phyloP scores from a whole-genome alignment of 2,329 filamentous ascomycete genomes.

The Xylaria sp. region DNA sequence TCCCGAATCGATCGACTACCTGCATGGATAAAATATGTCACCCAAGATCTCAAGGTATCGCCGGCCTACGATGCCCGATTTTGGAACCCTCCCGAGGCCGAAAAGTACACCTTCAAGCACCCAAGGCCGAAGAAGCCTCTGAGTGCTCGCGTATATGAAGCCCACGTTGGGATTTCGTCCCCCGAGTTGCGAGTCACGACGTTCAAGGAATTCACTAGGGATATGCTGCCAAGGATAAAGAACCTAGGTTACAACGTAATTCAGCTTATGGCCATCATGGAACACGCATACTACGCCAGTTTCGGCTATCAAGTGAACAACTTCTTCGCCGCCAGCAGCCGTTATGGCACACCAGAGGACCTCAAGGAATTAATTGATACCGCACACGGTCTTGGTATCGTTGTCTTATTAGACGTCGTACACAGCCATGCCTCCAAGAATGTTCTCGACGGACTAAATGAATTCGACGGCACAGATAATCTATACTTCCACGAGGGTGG shows the following conservation, averaged over 20 bases:
- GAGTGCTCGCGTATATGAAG: constrained; percentile 94
- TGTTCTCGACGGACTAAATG: constrained; percentile 91
- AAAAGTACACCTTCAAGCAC: constrained; percentile 88
- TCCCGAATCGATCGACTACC: constrained; percentile 89
- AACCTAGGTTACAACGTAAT: constrained; percentile 95
- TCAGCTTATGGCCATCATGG: constrained; percentile 99
- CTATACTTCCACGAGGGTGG: constrained; percentile 92
- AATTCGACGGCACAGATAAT: constrained; percentile 95
- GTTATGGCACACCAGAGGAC: constrained; percentile 93
- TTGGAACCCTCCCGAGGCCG: constrained; percentile 87
- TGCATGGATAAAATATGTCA: constrained; percentile 97
- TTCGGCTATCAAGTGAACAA: constrained; percentile 99
- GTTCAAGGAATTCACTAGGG: constrained; percentile 96
- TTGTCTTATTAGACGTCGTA: constrained; percentile 92
- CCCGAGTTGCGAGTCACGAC: constrained; percentile 89
- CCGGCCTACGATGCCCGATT: constrained; percentile 95
- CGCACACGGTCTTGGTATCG: constrained; percentile 89
- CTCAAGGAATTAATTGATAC: constrained; percentile 97
- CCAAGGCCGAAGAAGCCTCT: constrained; percentile 81
- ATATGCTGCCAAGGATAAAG: constrained; percentile 91
- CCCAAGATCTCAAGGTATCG: constrained; percentile 89
- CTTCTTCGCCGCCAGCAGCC: constrained; percentile 97
- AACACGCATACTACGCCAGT: constrained; percentile 98
- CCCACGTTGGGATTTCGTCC: constrained; percentile 97
- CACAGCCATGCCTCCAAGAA: constrained; percentile 99